Evolutionary conservation across 2,329 filamentous ascomycete genomes (phyloP).

Genomic region (Sclerotinia sclerotiorum): DNA sequence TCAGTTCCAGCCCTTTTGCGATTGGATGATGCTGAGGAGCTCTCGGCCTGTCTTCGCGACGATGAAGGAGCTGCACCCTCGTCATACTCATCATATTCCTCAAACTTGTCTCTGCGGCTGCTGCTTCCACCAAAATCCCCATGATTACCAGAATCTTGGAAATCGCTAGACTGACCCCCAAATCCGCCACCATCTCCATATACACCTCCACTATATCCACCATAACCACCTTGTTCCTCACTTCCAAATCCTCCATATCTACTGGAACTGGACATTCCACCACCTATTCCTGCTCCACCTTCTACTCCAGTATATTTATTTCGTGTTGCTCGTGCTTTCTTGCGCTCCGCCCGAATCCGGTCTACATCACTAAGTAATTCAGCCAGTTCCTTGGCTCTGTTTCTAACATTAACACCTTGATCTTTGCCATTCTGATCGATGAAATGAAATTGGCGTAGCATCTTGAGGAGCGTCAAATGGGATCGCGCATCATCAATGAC

Average conservation of each 20-base stretch:
- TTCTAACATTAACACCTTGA: conserved; percentile 95
- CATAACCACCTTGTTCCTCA: conserved; percentile 65
- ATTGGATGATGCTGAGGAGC: conserved; percentile 30
- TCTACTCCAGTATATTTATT: conserved; percentile 96
- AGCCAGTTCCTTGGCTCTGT: conserved; percentile 90
- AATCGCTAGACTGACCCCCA: conserved; percentile 73
- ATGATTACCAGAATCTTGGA: conserved; percentile 54
- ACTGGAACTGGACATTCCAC: conserved; percentile 47
- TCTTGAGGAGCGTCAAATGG: conserved; percentile 92
- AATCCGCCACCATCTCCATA: conserved; percentile 97
- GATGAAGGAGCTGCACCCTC: conserved; percentile 62
- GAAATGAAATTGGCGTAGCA: conserved; percentile 97
- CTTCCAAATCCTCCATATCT: conserved; percentile 88
- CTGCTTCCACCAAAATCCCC: conserved; percentile 29
- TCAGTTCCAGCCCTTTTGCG: conserved; percentile 47
- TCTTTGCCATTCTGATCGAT: conserved; percentile 97
- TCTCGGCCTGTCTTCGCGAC: conserved; percentile 41
- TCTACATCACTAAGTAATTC: conserved; percentile 94
- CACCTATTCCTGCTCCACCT: conserved; percentile 66
- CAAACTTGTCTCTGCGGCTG: conserved; percentile 72
- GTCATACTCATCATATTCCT: conserved; percentile 96
- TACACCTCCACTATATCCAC: conserved; percentile 68
- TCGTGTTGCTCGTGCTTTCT: conserved; percentile 86
- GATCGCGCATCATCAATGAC: conserved; percentile 96
- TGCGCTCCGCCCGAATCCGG: conserved; percentile 74